phyloP scores from a whole-genome alignment of 148 eudicot species.

The Silene conica region DNA sequence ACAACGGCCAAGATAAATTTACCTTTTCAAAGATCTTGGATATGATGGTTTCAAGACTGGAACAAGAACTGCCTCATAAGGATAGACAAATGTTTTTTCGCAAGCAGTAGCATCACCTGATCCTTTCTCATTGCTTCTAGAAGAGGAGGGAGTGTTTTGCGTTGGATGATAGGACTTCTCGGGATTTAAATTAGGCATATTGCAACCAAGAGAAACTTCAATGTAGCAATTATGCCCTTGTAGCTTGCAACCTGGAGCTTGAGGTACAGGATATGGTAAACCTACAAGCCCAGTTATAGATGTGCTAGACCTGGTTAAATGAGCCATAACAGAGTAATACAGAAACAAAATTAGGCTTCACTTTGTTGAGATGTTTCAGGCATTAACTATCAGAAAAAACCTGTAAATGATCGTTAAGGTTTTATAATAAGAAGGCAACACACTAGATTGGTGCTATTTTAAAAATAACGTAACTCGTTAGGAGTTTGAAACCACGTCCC shows the following conservation, averaged over 20 bases:
- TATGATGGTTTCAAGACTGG: conserved; percentile 78
- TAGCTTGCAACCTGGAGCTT: conserved; percentile 55
- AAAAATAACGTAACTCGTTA: background rate
- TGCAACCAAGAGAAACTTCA: conserved; percentile 80
- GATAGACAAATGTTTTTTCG: conserved; percentile 77
- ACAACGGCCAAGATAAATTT: conserved; percentile 6
- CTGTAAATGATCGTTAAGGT: background rate
- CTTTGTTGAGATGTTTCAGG: background rate
- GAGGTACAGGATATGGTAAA: conserved; percentile 50
- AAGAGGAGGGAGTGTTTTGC: conserved; percentile 37
- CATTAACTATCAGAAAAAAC: background rate
- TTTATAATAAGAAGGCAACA: background rate
- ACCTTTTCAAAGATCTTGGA: conserved; percentile 87
- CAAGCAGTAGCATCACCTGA: conserved; percentile 36
- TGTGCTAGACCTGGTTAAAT: conserved; percentile 55
- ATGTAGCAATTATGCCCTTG: conserved; percentile 68
- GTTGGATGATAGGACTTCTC: conserved; percentile 29
- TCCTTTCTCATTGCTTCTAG: conserved; percentile 35
- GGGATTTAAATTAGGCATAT: conserved; percentile 27
- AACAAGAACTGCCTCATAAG: conserved; percentile 83
- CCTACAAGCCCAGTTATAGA: conserved; percentile 63
- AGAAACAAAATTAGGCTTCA: conserved; percentile 14
- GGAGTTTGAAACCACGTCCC: background rate
- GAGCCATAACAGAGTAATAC: conserved; percentile 20
- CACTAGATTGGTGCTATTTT: background rate